Base-by-base conservation (phyloP, 2,329 filamentous ascomycete genomes). In the Diaporthe australafricana region DNA sequence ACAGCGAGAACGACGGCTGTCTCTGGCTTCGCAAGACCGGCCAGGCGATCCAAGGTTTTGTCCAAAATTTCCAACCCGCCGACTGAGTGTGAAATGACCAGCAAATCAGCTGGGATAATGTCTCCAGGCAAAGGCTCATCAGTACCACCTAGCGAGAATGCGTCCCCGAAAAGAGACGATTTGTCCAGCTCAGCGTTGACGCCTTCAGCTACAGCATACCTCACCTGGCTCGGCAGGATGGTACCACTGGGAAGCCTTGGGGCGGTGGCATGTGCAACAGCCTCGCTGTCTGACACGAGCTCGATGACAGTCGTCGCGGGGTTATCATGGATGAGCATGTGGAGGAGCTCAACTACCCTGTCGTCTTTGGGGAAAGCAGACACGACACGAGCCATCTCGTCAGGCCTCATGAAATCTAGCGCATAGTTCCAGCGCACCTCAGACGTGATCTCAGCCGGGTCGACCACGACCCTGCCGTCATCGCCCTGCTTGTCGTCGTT, bases 351-450 rank as follows among this genome's bases (percentile, higher is more conserved):
- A 11, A 60, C 53, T 2, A 66, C 68, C 27, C 56, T 67, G 2
- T 69, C 66, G 12, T 27, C 25, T 8, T 47, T n/a, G 6, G 70
- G 32, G 9, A 66, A 40, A 5, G 40, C 42, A 20, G 38, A 50
- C 12, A 60, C 48, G 22, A 72, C 42, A 32, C 20, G 65, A n/a
- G 53, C 68, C 30, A 72, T 60, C 57, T 72, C 70, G n/a, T 69
- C 70, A n/a, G 70, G 16, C 32, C 42, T 66, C 38, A 72, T 65
- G n/a, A 72, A 38, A n/a, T 69, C 70, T 27, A 72, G 56, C 30
- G 70, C 53, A 52, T 72, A 62, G 30, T 69, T 68, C 70, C 70
- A 72, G 70, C 45, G 68, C 22, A 72, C 55, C 50, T 72, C 70
- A 22, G 65, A 69, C 20, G 70, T 72, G 47, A 69, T 67, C 16